Evolutionary conservation across 2,329 filamentous ascomycete genomes (phyloP), one percentile per base, ranked within the genome.

Genomic region (Colletotrichum ledebouriae): DNA sequence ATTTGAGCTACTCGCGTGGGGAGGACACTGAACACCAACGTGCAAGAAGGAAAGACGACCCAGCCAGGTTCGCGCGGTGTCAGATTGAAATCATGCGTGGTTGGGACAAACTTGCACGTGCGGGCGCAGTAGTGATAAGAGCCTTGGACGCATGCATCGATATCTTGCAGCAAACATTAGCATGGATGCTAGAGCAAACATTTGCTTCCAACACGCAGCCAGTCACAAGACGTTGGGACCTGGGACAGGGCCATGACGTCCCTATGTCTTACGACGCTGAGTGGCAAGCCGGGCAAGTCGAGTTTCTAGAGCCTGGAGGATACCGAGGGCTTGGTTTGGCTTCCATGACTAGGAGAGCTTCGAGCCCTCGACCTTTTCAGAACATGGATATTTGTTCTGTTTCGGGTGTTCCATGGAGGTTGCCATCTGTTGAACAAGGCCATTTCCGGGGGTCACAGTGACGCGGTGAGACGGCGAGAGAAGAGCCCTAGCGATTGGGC

Each of bases 231-330:
- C 13, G n/a, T 41, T 41, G 34, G 52, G n/a, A 41, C 33, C n/a
- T 20, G 55, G 17, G 41, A 58, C 17, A 15, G 10, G 17, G n/a
- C 10, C 9, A 58, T 58, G 60, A 63, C 60, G 60, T 34, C 20
- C 13, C 10, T 2, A 22, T 58, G 60, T 63, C 60, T 63, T 29
- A 58, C 60, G 29, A 42, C 9, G 42, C 29, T 4, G 39, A 39
- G 37, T 15, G 37, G 37, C 37, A 12, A 39, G 37, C 37, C 15
- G 37, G 17, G 3, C 15, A 29, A 29, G 29, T 29, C 3, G n/a
- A n/a, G 1, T 57, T 17, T 46, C 39, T 11, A 20, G 39, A 46
- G 17, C 20, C 29, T 29, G 7, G 6, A 20, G 20, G 12, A 17
- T 33, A 58, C 60, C 53, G 20, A 58, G 6, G 12, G n/a, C 3